Evolutionary conservation across 495 filamentous ascomycete genomes (phyloP).

Genomic region (Lasiosphaeria miniovina): DNA sequence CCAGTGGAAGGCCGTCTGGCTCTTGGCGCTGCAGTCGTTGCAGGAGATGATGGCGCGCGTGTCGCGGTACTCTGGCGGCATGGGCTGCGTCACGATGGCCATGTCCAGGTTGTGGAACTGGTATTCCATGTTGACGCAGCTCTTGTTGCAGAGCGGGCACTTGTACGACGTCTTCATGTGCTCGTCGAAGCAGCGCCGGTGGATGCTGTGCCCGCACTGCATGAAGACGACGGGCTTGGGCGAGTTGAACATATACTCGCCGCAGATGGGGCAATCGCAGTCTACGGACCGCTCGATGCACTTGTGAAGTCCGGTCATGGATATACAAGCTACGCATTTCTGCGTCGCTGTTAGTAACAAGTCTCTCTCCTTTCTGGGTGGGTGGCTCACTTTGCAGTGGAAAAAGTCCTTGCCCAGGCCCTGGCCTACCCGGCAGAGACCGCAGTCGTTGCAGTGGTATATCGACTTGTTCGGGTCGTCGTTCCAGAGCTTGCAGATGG

Average conservation of each 20-base stretch:
- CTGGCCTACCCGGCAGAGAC: conserved; percentile 87
- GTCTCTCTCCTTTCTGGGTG: background rate
- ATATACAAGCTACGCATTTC: conserved; percentile 90
- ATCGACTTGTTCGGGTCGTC: conserved; percentile 87
- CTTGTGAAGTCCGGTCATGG: conserved; percentile 75
- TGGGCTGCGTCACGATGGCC: conserved; percentile 82
- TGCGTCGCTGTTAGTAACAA: conserved; percentile 28
- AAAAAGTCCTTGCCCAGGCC: conserved; percentile 95
- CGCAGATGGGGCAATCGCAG: conserved; percentile 97
- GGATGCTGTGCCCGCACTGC: conserved; percentile 94
- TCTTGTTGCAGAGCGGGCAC: conserved; percentile 92
- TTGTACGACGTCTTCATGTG: conserved; percentile 86
- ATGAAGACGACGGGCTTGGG: conserved; percentile 86
- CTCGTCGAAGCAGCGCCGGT: conserved; percentile 77
- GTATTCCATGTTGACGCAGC: conserved; percentile 92
- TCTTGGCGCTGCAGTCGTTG: conserved; percentile 90
- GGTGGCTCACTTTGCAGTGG: conserved; percentile 81
- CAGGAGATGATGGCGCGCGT: conserved; percentile 81
- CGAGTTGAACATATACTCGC: conserved; percentile 96
- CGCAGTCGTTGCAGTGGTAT: conserved; percentile 96
- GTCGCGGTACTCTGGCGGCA: conserved; percentile 79
- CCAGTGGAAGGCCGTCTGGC: conserved; percentile 87
- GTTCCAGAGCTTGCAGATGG: conserved; percentile 95
- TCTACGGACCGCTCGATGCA: conserved; percentile 94
- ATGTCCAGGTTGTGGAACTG: conserved; percentile 88